A percentile compares a stretch with the other conserved stretches of the same genome.
Evolutionary conservation across 768 basidiomycete species (phyloP).

Genomic region (Boletus fagicola): DNA sequence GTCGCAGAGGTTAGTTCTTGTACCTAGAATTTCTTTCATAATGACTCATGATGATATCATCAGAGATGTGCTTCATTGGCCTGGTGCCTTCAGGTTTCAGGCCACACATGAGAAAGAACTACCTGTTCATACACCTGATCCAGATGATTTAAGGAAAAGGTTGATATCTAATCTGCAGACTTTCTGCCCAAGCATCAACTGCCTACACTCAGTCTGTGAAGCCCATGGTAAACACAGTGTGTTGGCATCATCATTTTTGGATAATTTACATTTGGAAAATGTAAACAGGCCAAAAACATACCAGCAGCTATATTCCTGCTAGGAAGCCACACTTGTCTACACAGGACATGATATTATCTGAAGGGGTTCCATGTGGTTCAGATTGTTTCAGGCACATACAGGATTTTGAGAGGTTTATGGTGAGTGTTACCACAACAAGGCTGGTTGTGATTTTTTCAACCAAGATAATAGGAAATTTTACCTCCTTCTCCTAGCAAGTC

Average conservation of each 20-base stretch:
- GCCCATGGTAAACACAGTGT: slow-evolving; percentile 44
- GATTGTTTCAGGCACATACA: slow-evolving; percentile 32
- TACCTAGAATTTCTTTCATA: not conserved
- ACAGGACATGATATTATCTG: slow-evolving; percentile 26
- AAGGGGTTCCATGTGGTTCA: slow-evolving; percentile 31
- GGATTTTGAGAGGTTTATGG: slow-evolving; percentile 26
- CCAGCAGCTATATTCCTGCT: slow-evolving; percentile 15
- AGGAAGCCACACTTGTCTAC: slow-evolving; percentile 24
- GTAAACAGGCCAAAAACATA: not conserved
- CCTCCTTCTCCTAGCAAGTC: slow-evolving; percentile 17
- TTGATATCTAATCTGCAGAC: slow-evolving; percentile 31
- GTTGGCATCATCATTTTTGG: not conserved
- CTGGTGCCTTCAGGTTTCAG: slow-evolving; percentile 18
- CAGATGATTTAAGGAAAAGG: slow-evolving; percentile 31
- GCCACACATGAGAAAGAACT: not conserved
- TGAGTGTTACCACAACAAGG: not conserved
- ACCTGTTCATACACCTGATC: slow-evolving; percentile 13
- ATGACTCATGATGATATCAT: not conserved
- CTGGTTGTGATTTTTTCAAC: not conserved
- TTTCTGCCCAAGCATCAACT: slow-evolving; percentile 50
- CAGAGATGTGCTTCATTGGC: slow-evolving; percentile 44
- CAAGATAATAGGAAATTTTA: slow-evolving; percentile 18
- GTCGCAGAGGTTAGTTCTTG: slow-evolving; percentile 39
- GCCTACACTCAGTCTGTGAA: slow-evolving; percentile 40
- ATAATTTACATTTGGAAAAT: not conserved